phyloP scores from a whole-genome alignment of 2,329 filamentous ascomycete species.

The Raffaelea deltoideospora region DNA sequence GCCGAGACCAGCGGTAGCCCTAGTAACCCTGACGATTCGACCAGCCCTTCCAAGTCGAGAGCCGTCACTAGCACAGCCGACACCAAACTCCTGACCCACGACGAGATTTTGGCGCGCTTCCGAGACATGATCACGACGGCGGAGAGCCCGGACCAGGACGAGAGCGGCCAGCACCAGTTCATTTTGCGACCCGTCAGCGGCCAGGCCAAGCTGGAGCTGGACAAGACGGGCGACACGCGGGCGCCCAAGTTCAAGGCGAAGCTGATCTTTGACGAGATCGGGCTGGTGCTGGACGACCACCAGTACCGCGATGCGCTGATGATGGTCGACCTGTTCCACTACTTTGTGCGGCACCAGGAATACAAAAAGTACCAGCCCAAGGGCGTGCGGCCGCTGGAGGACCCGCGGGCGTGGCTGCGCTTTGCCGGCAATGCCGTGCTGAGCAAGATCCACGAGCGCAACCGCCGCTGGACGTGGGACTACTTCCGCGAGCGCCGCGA shows the following conservation, averaged over 20 bases:
- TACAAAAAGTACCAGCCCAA: slow-evolving; percentile 90
- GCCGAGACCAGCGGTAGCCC: slow-evolving; percentile 47
- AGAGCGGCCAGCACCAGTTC: slow-evolving; percentile 58
- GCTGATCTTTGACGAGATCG: slow-evolving; percentile 90
- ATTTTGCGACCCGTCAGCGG: slow-evolving; percentile 93
- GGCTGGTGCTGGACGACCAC: slow-evolving; percentile 91
- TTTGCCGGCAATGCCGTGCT: slow-evolving; percentile 86
- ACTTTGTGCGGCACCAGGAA: slow-evolving; percentile 93
- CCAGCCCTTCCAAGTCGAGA: no score
- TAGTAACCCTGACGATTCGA: no score
- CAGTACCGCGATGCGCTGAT: slow-evolving; percentile 96
- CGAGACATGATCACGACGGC: slow-evolving; percentile 64
- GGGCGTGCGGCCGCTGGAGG: slow-evolving; percentile 63
- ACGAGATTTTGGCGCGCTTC: slow-evolving; percentile 64
- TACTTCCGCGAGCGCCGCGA: slow-evolving; percentile 89
- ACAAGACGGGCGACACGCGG: slow-evolving; percentile 73
- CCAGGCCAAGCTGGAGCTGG: slow-evolving; percentile 83
- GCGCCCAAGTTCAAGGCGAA: slow-evolving; percentile 80
- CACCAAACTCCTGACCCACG: no score
- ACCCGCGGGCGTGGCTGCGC: slow-evolving; percentile 79
- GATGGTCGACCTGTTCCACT: slow-evolving; percentile 97
- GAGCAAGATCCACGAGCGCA: slow-evolving; percentile 87
- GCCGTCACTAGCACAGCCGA: no score
- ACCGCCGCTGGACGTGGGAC: slow-evolving; percentile 87
- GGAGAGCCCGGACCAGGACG: slow-evolving; percentile 11